Evolutionary conservation across 2,329 filamentous ascomycete genomes (phyloP), one percentile per base, ranked within the genome.

Genomic region (Fusarium euwallaceae): DNA sequence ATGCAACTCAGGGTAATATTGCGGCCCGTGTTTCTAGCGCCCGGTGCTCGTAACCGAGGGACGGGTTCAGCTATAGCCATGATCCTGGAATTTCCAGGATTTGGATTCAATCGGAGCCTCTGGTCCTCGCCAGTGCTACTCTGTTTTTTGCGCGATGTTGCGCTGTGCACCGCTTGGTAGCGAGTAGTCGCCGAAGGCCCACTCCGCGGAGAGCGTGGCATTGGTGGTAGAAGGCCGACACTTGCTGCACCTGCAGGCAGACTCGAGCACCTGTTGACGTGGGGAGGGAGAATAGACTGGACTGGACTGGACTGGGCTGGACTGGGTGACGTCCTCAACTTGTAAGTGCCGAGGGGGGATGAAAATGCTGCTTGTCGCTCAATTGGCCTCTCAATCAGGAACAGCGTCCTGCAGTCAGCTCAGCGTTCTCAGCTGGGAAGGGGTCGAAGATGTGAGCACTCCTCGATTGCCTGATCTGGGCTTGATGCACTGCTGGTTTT

Each of bases 341-440:
- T 73, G 63, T 45, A 72, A 75, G 60, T 76, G 62, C 61, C 64
- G 60, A 64, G 55, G 51, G 48, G 64, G 60, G 53, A 60, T 72
- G 61, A 22, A 66, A 55, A 60, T 51, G 43, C 68, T 67, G 58
- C n/a, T 53, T 45, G 64, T 70, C 32, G 20, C 51, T 53, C 61
- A 65, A 53, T 56, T 55, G 37, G 61, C 36, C 34, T 63, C 74
- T 78, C 66, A 64, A 78, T 72, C 51, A 51, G 75, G 73, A 61
- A 66, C 63, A 39, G 67, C 64, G 45, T 63, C 60, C 64, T 72
- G 64, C 55, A n/a, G 60, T 37, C 69, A 67, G 41, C 69, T 66
- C 61, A 63, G 37, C 48, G 36, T 32, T 67, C 64, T 72, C 67
- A 73, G 66, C 66, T 69, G 67, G 36, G 51, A 71, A 67, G 61